A percentile compares a stretch with the other conserved stretches of the same genome.
These are phyloP conservation scores for Galeopsis tetrahit DNA, from an alignment of 257 asterid species.

Conservation along the genomic window DNA sequence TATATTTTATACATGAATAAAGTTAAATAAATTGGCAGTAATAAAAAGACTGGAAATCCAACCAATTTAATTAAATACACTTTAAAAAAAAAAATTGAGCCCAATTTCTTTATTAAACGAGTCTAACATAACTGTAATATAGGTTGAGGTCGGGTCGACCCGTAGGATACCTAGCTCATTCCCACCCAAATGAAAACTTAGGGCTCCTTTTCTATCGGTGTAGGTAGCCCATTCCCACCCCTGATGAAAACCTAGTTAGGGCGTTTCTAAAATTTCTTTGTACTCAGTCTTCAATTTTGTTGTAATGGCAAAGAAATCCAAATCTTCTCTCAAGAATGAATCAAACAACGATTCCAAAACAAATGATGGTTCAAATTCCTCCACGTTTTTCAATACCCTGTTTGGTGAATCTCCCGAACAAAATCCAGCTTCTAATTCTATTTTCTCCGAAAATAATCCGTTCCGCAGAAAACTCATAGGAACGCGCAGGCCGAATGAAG, in stretches of 20 bases:
- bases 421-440: conserved; percentile 40
- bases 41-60: no score
- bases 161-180: no score
- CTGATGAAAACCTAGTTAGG: conserved; percentile 24
- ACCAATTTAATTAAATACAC: no score
- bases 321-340: conserved; percentile 36
- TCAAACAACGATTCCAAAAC: conserved; percentile 32
- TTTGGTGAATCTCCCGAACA: conserved; percentile 56
- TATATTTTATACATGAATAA: no score
- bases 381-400: conserved; percentile 57
- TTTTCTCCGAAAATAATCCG: conserved; percentile 81
- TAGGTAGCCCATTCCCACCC: no score
- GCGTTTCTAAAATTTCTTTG: conserved; percentile 20
- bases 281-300: background rate
- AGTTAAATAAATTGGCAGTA: no score
- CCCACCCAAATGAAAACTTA: no score
- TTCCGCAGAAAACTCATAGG: conserved; percentile 60
- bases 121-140: no score
- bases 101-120: no score
- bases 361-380: conserved; percentile 40
- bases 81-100: no score
- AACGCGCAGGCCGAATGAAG: conserved; percentile 31
- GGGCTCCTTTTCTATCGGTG: no score
- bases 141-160: no score
- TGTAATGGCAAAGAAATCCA: conserved; percentile 63